These are phyloP conservation scores for Ilyonectria mors-panacis DNA, from an alignment of 2,329 filamentous ascomycete genomes.

Conservation along the genomic window DNA sequence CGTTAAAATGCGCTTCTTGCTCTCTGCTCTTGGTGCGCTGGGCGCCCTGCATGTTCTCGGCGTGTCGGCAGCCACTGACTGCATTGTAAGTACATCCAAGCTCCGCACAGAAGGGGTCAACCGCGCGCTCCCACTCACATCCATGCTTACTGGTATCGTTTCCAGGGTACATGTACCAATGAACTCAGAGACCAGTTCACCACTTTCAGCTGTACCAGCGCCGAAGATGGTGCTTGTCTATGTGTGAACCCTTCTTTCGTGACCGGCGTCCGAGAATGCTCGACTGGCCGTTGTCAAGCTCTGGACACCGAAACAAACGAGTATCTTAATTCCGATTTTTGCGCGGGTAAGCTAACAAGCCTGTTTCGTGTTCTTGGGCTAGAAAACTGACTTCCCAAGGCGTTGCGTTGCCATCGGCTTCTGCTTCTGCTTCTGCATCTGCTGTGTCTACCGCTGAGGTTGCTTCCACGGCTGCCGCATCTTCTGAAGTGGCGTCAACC, in stretches of 20 bases:
- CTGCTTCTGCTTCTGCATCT: constrained; percentile 23
- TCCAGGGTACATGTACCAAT: constrained; percentile 35
- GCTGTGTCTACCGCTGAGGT: constrained; percentile 14
- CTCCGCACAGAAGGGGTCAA: too few relatives aligned
- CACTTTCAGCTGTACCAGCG: constrained; percentile 46
- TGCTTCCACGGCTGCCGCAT: constrained; percentile 13
- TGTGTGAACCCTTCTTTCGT: constrained; percentile 55
- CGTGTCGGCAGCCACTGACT: constrained; percentile 46
- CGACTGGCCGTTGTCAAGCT: constrained; percentile 48
- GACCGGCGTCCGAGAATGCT: constrained; percentile 59
- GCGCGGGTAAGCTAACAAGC: constrained; percentile 39
- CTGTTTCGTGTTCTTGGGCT: background rate
- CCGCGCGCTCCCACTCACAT: background rate
- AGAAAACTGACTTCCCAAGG: constrained; percentile 34
- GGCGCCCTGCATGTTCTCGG: constrained; percentile 45
- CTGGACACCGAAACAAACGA: constrained; percentile 39
- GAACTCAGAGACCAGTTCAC: constrained; percentile 25
- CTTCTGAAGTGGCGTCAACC: constrained; percentile 16
- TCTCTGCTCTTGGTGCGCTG: constrained; percentile 49
- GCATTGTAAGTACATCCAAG: constrained; percentile 50
- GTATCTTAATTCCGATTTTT: constrained; percentile 41
- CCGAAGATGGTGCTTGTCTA: constrained; percentile 56
- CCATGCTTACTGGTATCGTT: constrained; percentile 26
- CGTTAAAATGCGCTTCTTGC: constrained; percentile 48
- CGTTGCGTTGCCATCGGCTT: constrained; percentile 27